These are phyloP conservation scores for Hordeum marinum DNA, from an alignment of 176 grass and related monocot species.

Conservation along the genomic window DNA sequence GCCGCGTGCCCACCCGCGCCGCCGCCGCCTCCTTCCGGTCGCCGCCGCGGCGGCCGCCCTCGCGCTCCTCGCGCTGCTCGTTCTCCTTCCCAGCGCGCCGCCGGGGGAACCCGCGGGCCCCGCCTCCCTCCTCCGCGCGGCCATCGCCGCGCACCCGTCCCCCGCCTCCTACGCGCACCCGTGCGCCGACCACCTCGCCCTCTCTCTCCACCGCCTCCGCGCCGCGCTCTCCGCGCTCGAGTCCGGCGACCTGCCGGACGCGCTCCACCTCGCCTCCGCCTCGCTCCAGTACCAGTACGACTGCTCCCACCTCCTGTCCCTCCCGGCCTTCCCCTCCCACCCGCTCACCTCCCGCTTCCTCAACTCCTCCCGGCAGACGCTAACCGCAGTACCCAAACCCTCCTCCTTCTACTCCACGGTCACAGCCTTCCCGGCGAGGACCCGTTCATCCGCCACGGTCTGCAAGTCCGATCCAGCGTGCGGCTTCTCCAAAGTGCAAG, in stretches of 20 bases:
- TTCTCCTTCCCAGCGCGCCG: conserved; percentile 10
- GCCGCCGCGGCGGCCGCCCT: conserved; percentile 31
- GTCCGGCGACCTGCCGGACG: conserved; percentile 33
- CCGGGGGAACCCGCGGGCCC: not conserved
- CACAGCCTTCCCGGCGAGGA: conserved; percentile 26
- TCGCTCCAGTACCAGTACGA: conserved; percentile 71
- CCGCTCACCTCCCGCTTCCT: conserved; percentile 32
- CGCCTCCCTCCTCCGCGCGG: conserved; percentile 31
- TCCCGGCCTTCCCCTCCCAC: conserved; percentile 34
- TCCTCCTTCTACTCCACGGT: not conserved
- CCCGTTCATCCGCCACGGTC: conserved; percentile 40
- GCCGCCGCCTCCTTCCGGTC: conserved; percentile 33
- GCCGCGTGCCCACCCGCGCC: conserved; percentile 18
- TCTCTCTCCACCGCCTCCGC: conserved; percentile 46
- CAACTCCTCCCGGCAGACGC: conserved; percentile 9
- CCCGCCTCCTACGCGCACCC: conserved; percentile 30
- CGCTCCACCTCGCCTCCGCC: conserved; percentile 53
- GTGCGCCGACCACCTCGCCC: conserved; percentile 31
- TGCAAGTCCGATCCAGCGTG: conserved; percentile 44
- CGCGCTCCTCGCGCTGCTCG: conserved; percentile 33
- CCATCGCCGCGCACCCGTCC: conserved; percentile 31
- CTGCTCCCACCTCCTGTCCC: conserved; percentile 53
- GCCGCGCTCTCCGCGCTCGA: conserved; percentile 28
- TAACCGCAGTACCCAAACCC: not conserved
- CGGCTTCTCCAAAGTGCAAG: conserved; percentile 41